Base-by-base conservation (phyloP, 805 yeast genomes). In the Dipodascus albidus region DNA sequence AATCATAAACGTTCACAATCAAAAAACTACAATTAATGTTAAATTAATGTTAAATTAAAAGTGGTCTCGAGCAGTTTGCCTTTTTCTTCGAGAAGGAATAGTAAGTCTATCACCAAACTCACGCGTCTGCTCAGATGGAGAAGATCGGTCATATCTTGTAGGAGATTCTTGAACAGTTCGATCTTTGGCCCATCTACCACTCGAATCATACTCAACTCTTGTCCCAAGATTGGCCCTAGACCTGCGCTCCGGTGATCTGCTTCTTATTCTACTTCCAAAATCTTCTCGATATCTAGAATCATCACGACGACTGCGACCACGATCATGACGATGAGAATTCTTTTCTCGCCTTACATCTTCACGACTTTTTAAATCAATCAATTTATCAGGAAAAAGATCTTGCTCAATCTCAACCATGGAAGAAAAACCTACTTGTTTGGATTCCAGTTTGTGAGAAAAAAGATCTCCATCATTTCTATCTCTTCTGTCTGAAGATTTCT, bases 401-500 rank as follows among this genome's bases (percentile, higher is more conserved):
- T 47, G 49, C 17, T 47, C 49, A 22, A 17, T 3, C n/a, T 21
- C 31, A 8, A 4, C 6, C 14, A 21, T 27, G 22, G 9, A 19
- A 38, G 44, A 4, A 38, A 38, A 19, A 14, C 44, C 44, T 11
- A 38, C 44, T 38, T 38, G 9, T 15, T 55, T 54, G n/a, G n/a
- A n/a, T 15, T 54, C 47, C 8, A 48, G 44, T 44, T 65, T 61
- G 42, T 65, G 58, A 0, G 74, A 74, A 52, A 71, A 70, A 54
- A 71, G 62, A 52, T 73, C 76, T 15, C 66, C 74, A 48, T 66
- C 60, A 3, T 51, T 57, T 31, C 62, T 58, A 14, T 53, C 31
- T 14, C 47, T 52, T n/a, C 44, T 50, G 11, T 58, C 50, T 3
- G 50, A 47, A 19, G 21, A 54, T 47, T 47, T 50, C 51, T 50